Evolutionary conservation across 1,284 basidiomycete genomes (phyloP), one percentile per base, ranked within the genome.

Genomic region (Heterobasidion irregulare): DNA sequence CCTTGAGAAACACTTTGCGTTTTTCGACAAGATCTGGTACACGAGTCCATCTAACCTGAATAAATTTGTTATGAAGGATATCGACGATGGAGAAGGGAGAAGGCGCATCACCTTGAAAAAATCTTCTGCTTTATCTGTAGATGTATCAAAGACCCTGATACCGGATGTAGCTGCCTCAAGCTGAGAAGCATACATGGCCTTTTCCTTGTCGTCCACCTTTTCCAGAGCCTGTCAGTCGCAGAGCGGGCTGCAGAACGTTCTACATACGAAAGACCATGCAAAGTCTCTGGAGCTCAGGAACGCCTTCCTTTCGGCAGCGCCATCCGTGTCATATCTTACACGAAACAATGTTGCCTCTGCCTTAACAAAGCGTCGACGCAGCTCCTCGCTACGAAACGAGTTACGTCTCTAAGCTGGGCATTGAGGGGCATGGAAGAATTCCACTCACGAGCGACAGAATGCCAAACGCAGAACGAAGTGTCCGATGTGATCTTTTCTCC

Each of bases 401-500:
- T 49, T 6, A 8, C 41, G 16, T 13, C 41, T 44, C 41, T 16
- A 13, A 8, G 47, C 32, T 32, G 4, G 26, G 26, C 26, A 26
- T 26, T 9, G 44, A 46, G 1, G 15, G 1, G 15, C 44, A 46
- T 15, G 3, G n/a, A 8, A 13, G 44, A 46, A 36, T 36, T 48
- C 50, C 9, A 83, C 92, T 68, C 70, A 97, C 94, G 92, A 94
- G 56, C 93, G 84, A 71, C 94, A 97, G 70, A 99, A 99, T 2
- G 97, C 95, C 44, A 99, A 77, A 47, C 97, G 77, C 57, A 99
- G 77, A 2, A 99, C 93, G 72, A 94, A 99, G 73, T 99, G 97
- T 16, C 94, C 87, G 35, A 98, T 78, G 66, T 95, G 90, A 69
- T 99, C 97, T 62, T 81, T 86, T 66, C 79, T 79, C 58, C 97